Base-by-base conservation (phyloP, 106 monocot genomes). In the Narthecium ossifragum region DNA sequence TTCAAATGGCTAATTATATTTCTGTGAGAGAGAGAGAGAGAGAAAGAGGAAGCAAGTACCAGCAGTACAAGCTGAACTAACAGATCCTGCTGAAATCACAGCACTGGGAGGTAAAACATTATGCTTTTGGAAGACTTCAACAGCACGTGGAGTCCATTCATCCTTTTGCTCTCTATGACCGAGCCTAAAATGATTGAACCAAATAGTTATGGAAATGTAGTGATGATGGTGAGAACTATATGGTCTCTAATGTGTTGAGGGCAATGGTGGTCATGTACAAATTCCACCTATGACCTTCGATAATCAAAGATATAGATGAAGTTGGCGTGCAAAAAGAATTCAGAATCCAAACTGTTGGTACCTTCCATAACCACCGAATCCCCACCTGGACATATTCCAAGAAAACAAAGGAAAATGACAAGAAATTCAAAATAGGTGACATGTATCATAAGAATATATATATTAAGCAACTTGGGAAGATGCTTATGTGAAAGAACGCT, bases 361-460 rank as follows among this genome's bases (percentile, higher is more conserved):
- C 94, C 94, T 90, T 86, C 94, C 94, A 81, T 96, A 90, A 57
- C 94, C 94, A 76, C 94, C 94, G 72, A 70, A 80, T 36, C 94
- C 94, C 94, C 94, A 96, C 75, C 94, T 96, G 75, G 17, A 81
- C 10, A n/a, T n/a, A n/a, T n/a, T n/a, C n/a, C n/a, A n/a, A n/a
- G n/a, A n/a, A n/a, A n/a, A n/a, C n/a, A n/a, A n/a, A n/a, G n/a
- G n/a, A n/a, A n/a, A n/a, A n/a, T n/a, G n/a, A n/a, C n/a, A n/a
- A 37, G 13, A 57, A 41, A 24, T 39, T 61, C 32, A 29, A n/a
- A 69, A 56, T 25, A 20, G 32, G 30, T 48, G 30, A 33, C 54
- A 31, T 28, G 63, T 51, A 14, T n/a, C 38, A 55, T 51, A 52
- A 37, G 40, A 27, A 50, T 24, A 33, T 51, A 60, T 26, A 65